phyloP scores from a whole-genome alignment of 2,329 filamentous ascomycete species.

The Pseudocercospora fuligena region DNA sequence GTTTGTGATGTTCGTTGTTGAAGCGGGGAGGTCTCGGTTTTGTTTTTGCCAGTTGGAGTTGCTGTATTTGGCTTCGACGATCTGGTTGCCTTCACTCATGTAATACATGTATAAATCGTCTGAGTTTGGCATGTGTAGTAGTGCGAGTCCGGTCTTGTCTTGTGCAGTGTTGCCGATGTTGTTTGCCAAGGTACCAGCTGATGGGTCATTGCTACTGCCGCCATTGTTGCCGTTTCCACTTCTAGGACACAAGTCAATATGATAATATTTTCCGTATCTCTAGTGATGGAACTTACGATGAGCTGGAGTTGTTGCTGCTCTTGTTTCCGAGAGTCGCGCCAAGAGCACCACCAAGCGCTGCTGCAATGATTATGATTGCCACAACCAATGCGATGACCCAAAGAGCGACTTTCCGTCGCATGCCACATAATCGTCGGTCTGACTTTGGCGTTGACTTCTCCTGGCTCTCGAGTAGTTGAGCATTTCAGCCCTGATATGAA shows the following conservation, averaged over 20 bases:
- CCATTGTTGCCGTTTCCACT: conserved; percentile 4
- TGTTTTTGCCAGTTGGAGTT: conserved; percentile 14
- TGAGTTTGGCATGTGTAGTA: conserved; percentile 5
- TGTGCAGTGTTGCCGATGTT: conserved; percentile 12
- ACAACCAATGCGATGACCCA: conserved; percentile 14
- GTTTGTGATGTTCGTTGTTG: conserved; percentile 18
- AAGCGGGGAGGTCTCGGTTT: not conserved
- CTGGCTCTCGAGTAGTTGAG: conserved; percentile 4
- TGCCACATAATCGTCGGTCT: conserved; percentile 19
- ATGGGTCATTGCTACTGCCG: not conserved
- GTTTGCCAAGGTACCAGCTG: not conserved
- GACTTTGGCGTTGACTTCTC: conserved; percentile 2
- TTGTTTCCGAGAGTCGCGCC: conserved; percentile 17
- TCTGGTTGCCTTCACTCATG: conserved; percentile 17
- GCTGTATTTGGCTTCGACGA: conserved; percentile 23
- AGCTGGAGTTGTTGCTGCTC: not conserved
- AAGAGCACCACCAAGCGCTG: conserved; percentile 24
- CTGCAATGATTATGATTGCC: conserved; percentile 17
- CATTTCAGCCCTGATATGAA: not conserved
- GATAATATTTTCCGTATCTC: not conserved
- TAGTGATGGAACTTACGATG: not conserved
- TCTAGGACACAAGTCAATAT: not conserved
- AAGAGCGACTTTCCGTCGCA: conserved; percentile 21
- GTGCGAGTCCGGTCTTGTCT: conserved; percentile 24
- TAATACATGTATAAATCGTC: conserved; percentile 19